phyloP scores from a whole-genome alignment of 805 yeast genomes.

The Lipomyces chichibuensis region DNA sequence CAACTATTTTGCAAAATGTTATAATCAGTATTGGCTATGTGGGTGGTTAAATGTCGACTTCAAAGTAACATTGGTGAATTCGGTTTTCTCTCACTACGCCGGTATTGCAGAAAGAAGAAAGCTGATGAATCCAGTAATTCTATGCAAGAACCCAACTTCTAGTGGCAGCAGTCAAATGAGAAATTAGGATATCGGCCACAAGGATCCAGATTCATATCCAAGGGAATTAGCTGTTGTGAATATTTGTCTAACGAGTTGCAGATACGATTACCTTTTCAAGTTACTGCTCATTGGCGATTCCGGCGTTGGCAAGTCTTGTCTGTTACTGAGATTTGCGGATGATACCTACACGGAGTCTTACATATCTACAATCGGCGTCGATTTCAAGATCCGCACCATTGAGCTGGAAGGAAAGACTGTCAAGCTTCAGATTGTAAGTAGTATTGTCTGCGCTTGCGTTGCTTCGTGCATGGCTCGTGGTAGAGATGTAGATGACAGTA shows the following conservation, averaged over 20 bases:
- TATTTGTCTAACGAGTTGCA: conserved; percentile 42
- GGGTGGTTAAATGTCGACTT: not conserved
- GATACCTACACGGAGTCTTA: conserved; percentile 96
- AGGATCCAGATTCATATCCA: not conserved
- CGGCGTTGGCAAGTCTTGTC: conserved; percentile 97
- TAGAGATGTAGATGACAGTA: not conserved
- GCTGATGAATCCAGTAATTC: not conserved
- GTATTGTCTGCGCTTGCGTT: not conserved
- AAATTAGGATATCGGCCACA: not conserved
- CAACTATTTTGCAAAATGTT: not conserved
- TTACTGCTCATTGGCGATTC: conserved; percentile 95
- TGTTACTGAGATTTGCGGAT: conserved; percentile 92
- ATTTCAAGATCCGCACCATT: conserved; percentile 66
- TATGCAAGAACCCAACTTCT: not conserved
- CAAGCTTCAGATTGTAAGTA: conserved; percentile 75
- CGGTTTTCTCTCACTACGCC: not conserved
- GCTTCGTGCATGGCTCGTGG: not conserved
- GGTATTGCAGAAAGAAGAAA: not conserved
- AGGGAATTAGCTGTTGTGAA: not conserved
- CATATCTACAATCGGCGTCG: conserved; percentile 97
- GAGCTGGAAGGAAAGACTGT: conserved; percentile 97
- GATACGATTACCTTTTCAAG: conserved; percentile 97
- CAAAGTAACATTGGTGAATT: not conserved
- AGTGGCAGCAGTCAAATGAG: not conserved
- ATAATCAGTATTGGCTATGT: not conserved